Conservation (phyloP, 805 yeast species). For the Ascoidea asiatica region DNA sequence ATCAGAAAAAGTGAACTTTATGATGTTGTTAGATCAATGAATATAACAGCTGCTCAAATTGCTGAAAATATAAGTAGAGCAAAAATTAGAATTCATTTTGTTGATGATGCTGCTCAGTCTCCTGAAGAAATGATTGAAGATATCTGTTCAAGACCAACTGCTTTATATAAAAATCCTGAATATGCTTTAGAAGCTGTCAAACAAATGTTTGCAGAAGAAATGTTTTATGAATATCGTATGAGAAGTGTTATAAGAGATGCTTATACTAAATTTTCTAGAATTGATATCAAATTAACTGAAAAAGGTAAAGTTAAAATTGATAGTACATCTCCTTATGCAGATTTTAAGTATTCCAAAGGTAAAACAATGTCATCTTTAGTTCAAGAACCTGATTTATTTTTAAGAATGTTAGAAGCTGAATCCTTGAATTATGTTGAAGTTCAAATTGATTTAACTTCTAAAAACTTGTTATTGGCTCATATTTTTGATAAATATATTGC, state of each 20-base stretch:
- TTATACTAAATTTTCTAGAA: slow-evolving; percentile 47
- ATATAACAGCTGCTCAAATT: slow-evolving; percentile 65
- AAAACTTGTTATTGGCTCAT: slow-evolving; percentile 25
- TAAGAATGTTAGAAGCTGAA: slow-evolving; percentile 91
- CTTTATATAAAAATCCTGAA: slow-evolving; percentile 39
- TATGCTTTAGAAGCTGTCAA: slow-evolving; percentile 64
- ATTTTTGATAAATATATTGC: slow-evolving; percentile 38
- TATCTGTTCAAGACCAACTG: slow-evolving; percentile 32
- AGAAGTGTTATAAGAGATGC: slow-evolving; percentile 57
- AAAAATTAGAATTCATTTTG: slow-evolving; percentile 52
- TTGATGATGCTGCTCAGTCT: slow-evolving; percentile 48
- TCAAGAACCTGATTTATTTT: slow-evolving; percentile 63
- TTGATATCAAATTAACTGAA: slow-evolving; percentile 70
- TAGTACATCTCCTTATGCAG: slow-evolving; percentile 68
- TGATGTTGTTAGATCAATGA: slow-evolving; percentile 54
- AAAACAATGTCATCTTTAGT: slow-evolving; percentile 66
- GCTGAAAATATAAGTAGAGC: slow-evolving; percentile 69
- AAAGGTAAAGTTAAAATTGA: slow-evolving; percentile 72
- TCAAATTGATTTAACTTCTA: slow-evolving; percentile 16
- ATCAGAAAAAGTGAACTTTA: slow-evolving; percentile 52
- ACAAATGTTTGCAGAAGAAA: slow-evolving; percentile 64
- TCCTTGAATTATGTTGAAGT: slow-evolving; percentile 56
- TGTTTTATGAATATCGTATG: slow-evolving; percentile 68
- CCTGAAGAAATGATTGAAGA: slow-evolving; percentile 49
- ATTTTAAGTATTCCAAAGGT: slow-evolving; percentile 82